Evolutionary conservation across 2,329 filamentous ascomycete species (phyloP).

Genomic region (Colletotrichum shisoi): DNA sequence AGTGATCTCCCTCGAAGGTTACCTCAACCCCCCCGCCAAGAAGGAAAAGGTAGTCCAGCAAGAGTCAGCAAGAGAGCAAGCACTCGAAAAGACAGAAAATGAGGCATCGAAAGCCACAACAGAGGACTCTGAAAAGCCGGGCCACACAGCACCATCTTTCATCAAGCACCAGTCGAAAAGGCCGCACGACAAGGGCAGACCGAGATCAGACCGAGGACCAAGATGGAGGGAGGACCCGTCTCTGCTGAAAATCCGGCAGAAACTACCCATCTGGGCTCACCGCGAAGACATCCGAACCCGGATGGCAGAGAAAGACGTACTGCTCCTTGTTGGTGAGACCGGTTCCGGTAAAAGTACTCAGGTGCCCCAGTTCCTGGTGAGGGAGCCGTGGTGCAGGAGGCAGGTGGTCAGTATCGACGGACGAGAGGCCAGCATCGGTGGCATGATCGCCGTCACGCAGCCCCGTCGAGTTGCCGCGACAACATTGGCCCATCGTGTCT

Average conservation of each 20-base stretch:
- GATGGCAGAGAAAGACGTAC: conserved; percentile 72
- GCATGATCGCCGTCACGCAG: conserved; percentile 91
- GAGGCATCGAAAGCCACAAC: not conserved
- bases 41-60: conserved; percentile 29
- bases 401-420: conserved; percentile 60
- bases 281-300: conserved; percentile 72
- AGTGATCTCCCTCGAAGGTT: conserved; percentile 59
- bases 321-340: conserved; percentile 91
- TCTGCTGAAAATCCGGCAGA: conserved; percentile 63
- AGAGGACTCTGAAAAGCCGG: conserved; percentile 9
- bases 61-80: conserved; percentile 16
- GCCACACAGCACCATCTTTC: conserved; percentile 1
- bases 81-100: conserved; percentile 1
- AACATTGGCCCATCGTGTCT: conserved; percentile 85
- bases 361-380: conserved; percentile 85
- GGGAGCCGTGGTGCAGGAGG: conserved; percentile 79
- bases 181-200: conserved; percentile 5
- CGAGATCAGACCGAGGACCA: conserved; percentile 19
- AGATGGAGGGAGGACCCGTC: conserved; percentile 45
- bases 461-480: conserved; percentile 93
- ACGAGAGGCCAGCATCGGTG: conserved; percentile 67
- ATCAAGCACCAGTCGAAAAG: conserved; percentile 16
- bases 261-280: conserved; percentile 82
- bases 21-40: conserved; percentile 51
- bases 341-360: conserved; percentile 98